Evolutionary conservation across 2,329 filamentous ascomycete genomes (phyloP).

Genomic region (Orbilia brochopaga): DNA sequence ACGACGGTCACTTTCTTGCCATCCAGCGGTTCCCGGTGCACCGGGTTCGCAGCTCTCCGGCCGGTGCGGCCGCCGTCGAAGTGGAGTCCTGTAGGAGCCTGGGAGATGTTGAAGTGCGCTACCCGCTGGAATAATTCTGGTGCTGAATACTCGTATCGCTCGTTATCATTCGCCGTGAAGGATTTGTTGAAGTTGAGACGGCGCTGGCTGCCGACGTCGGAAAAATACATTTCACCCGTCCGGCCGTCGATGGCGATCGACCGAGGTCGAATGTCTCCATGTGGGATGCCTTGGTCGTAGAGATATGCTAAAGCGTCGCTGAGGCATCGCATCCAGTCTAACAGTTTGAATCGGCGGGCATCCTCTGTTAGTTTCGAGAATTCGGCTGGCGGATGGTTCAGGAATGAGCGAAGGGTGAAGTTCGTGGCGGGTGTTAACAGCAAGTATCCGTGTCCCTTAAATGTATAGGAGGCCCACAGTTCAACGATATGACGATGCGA

Average conservation of each 20-base stretch:
- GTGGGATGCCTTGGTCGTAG: conserved; percentile 69
- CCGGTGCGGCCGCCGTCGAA: conserved; percentile 45
- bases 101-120: conserved; percentile 45
- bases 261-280: conserved; percentile 73
- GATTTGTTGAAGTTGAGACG: conserved; percentile 42
- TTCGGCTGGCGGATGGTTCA: conserved; percentile 68
- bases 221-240: conserved; percentile 71
- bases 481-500: conserved; percentile 74
- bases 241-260: conserved; percentile 69
- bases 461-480: conserved; percentile 73
- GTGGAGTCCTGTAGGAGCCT: conserved; percentile 35
- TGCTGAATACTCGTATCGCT: conserved; percentile 72
- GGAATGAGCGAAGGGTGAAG: conserved; percentile 70
- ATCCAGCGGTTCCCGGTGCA: conserved; percentile 15
- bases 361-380: conserved; percentile 69
- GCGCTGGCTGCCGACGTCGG: conserved; percentile 62
- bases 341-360: conserved; percentile 66
- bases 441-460: conserved; percentile 69
- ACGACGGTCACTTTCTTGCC: conserved; percentile 22
- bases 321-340: conserved; percentile 78
- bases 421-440: conserved; percentile 72
- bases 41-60: conserved; percentile 18
- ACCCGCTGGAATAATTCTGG: conserved; percentile 67
- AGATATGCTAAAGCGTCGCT: conserved; percentile 71
- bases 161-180: conserved; percentile 29